These are phyloP conservation scores for Suillus placidus DNA, from an alignment of 768 basidiomycete species.

Conservation along the genomic window DNA sequence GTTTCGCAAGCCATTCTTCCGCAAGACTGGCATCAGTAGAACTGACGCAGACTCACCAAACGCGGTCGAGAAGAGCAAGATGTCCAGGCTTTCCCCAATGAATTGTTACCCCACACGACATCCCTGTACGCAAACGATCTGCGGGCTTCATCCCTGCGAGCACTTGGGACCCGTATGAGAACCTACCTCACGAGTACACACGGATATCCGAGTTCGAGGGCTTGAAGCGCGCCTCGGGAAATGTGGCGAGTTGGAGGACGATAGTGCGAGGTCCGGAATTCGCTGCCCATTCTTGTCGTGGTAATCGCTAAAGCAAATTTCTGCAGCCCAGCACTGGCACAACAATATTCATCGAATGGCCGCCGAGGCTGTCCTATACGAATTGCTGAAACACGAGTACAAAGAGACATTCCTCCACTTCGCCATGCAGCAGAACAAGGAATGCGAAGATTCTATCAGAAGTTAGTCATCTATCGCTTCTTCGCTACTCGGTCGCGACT, in stretches of 20 bases:
- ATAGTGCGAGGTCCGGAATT: slow-evolving; percentile 66
- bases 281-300: background rate
- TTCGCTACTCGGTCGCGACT: background rate
- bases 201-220: slow-evolving; percentile 97
- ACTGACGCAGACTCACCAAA: slow-evolving; percentile 54
- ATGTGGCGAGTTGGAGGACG: slow-evolving; percentile 70
- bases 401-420: slow-evolving; percentile 94
- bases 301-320: background rate
- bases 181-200: slow-evolving; percentile 90
- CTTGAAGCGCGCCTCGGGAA: slow-evolving; percentile 79
- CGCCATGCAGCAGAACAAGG: slow-evolving; percentile 90
- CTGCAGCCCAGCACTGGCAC: slow-evolving; percentile 79
- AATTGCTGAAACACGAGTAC: slow-evolving; percentile 91
- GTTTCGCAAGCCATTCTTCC: background rate
- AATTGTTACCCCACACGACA: slow-evolving; percentile 92
- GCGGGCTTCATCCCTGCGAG: slow-evolving; percentile 86
- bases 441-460: slow-evolving; percentile 88
- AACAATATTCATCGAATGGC: slow-evolving; percentile 63
- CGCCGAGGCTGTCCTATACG: slow-evolving; percentile 59
- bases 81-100: slow-evolving; percentile 89
- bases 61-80: slow-evolving; percentile 77
- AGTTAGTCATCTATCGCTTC: slow-evolving; percentile 40
- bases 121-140: slow-evolving; percentile 81
- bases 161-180: slow-evolving; percentile 97
- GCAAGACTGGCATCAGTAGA: background rate